Evolutionary conservation across 345 rosid species (phyloP).

Genomic region (Populus nigra): DNA sequence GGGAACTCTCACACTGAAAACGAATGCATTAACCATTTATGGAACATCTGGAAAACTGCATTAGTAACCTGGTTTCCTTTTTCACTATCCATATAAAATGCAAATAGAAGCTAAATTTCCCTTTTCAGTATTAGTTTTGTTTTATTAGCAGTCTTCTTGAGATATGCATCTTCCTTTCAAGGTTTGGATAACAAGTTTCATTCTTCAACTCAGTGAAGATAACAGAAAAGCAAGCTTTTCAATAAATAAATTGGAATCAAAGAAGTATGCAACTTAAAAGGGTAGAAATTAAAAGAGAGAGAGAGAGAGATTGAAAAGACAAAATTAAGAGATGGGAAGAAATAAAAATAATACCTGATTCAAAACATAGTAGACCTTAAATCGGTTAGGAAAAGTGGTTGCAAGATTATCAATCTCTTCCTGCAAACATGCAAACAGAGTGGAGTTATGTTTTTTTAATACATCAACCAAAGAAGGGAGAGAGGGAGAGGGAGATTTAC

Average conservation of each 20-base stretch:
- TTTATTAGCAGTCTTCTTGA: neutral
- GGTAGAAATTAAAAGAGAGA: neutral
- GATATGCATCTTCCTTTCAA: neutral
- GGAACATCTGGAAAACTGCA: neutral
- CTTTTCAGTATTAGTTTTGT: neutral
- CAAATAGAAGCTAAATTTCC: too few relatives aligned
- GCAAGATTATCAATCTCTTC: slow-evolving; percentile 28
- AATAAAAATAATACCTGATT: slow-evolving; percentile 22
- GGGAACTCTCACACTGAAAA: neutral
- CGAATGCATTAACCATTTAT: neutral
- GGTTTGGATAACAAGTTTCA: neutral
- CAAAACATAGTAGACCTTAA: slow-evolving; percentile 28
- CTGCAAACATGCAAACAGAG: slow-evolving; percentile 15
- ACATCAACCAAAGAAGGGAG: neutral
- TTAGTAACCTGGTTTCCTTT: neutral
- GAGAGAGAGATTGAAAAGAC: neutral
- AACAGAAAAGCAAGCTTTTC: neutral
- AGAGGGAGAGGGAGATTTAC: slow-evolving; percentile 12
- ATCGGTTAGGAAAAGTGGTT: slow-evolving; percentile 12
- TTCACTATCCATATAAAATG: neutral
- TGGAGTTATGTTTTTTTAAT: neutral
- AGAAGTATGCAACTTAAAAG: neutral
- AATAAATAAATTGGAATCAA: neutral
- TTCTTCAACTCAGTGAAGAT: neutral
- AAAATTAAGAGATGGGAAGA: neutral